Evolutionary conservation across 306 rosid species (phyloP).

Genomic region (Sicyos edulis): DNA sequence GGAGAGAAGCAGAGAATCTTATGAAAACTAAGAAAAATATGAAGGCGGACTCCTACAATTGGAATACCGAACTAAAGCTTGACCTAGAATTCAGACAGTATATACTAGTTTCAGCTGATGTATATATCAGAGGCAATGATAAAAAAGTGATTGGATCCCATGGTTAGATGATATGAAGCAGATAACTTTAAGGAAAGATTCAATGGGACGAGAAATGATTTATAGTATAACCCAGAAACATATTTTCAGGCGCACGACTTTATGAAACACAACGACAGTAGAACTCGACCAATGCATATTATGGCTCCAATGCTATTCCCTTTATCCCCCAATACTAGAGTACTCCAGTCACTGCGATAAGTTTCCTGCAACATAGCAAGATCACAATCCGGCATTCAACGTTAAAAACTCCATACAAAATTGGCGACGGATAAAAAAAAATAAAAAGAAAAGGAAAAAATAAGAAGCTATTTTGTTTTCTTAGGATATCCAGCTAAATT

Average conservation of each 20-base stretch:
- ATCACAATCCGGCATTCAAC: neutral
- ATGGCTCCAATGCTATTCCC: constrained; percentile 16
- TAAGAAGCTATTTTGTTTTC: neutral
- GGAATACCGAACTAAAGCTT: neutral
- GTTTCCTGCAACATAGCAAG: constrained; percentile 2
- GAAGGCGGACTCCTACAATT: neutral
- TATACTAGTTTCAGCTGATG: constrained; percentile 57
- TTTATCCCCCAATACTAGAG: constrained; percentile 1
- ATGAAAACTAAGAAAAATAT: neutral
- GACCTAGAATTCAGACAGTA: neutral
- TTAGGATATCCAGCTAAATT: neutral
- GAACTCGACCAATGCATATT: constrained; percentile 90
- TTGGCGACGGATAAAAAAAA: neutral
- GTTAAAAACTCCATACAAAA: neutral
- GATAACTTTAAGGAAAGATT: neutral
- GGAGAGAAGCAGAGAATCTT: neutral
- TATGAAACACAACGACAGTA: constrained; percentile 66
- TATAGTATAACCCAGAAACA: constrained; percentile 91
- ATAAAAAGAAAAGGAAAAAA: neutral
- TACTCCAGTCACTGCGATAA: neutral
- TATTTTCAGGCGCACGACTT: constrained; percentile 65
- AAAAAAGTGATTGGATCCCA: constrained; percentile 83
- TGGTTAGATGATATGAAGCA: constrained; percentile 29
- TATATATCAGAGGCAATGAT: constrained; percentile 88
- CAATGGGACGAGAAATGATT: constrained; percentile 2